Evolutionary conservation across 2,329 filamentous ascomycete species (phyloP), one percentile per base, ranked within the genome.

Genomic region (Verticillium albo-atrum): DNA sequence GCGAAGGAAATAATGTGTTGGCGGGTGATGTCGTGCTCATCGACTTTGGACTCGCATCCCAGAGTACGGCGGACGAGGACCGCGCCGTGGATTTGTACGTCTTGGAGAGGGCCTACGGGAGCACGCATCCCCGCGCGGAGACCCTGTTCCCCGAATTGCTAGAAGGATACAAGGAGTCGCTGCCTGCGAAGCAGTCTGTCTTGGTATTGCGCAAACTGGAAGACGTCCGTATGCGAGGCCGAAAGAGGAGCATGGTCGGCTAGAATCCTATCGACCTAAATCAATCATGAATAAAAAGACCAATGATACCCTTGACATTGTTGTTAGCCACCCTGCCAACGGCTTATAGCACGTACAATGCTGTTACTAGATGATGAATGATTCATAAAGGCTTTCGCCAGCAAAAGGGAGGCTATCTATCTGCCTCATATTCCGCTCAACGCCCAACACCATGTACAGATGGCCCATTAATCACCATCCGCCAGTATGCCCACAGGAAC

Each of bases 191-290:
- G 76, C 90, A 90, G 17, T 89, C 90, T 0, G 83, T 79, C 60
- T 78, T 84, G 23, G 91, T 93, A 25, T 74, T 99, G 71, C 91
- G 86, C 77, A 90, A 88, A 72, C 75, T 99, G 62, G 92, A 97
- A 72, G 94, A 97, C 65, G 95, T 99, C 54, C 86, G 95, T 71
- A 86, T 97, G 88, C 87, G 95, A 72, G 95, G 95, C 3, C 83
- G 95, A 71, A 99, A 99, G 84, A 89, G 92, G 75, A 98, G 92
- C 73, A 99, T 99, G 95, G 73, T 99, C 66, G 95, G 95, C 28
- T 98, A 53, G 60, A 58, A 60, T 60, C 63, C 66, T 64, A 63
- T 62, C 64, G 55, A 59, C 60, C 42, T 58, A 64, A 63, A 63
- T 65, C 62, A 64, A 65, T 66, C 55, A 37, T 56, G 54, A 61